phyloP scores from a whole-genome alignment of 2,329 filamentous ascomycete species.

The Clarireedia homoeocarpa region DNA sequence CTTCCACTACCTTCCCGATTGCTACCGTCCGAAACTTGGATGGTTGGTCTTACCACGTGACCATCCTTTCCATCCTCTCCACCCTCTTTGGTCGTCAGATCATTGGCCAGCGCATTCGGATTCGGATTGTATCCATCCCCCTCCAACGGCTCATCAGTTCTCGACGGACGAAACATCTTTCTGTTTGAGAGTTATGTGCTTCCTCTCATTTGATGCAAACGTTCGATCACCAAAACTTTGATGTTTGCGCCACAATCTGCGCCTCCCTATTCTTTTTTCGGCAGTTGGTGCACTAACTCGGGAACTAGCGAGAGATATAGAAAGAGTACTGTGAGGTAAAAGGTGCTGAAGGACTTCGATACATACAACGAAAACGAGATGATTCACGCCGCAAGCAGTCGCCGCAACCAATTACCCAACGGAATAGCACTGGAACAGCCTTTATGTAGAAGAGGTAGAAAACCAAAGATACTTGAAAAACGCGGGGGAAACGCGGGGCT shows the following conservation, averaged over 20 bases:
- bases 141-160: slow-evolving; percentile 44
- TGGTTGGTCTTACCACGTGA: slow-evolving; percentile 9
- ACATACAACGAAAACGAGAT: no score
- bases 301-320: no score
- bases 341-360: no score
- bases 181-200: not conserved
- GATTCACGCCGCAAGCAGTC: no score
- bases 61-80: slow-evolving; percentile 6
- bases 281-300: not conserved
- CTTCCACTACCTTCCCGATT: slow-evolving; percentile 1
- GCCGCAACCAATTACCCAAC: not conserved
- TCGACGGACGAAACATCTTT: slow-evolving; percentile 57
- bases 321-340: no score
- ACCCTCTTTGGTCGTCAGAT: slow-evolving; percentile 51
- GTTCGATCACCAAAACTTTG: not conserved
- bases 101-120: slow-evolving; percentile 47
- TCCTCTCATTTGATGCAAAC: not conserved
- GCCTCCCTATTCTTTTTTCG: slow-evolving; percentile 21
- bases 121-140: slow-evolving; percentile 54
- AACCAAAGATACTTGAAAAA: not conserved
- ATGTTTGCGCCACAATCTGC: not conserved
- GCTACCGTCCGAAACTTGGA: not conserved
- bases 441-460: not conserved
- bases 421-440: no score
- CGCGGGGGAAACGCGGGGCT: not conserved